These are phyloP conservation scores for Earliella scabrosa DNA, from an alignment of 1,284 basidiomycete genomes.

Conservation along the genomic window DNA sequence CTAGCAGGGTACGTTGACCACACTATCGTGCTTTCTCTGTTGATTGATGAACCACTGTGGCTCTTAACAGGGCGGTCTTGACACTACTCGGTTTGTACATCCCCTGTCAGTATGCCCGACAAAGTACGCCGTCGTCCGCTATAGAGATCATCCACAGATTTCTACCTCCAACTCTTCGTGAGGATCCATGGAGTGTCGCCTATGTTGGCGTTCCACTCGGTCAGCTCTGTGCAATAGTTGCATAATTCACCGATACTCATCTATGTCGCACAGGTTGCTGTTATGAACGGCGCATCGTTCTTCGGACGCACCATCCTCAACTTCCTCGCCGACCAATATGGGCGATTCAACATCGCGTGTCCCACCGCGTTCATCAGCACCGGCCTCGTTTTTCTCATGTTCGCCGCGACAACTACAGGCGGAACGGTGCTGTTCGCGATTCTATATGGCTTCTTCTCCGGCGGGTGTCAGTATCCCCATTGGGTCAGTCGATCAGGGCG, in stretches of 20 bases:
- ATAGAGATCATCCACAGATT: constrained; percentile 36
- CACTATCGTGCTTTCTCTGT: too few relatives aligned
- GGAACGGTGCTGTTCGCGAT: constrained; percentile 22
- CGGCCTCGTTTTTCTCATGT: constrained; percentile 23
- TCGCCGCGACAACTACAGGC: constrained; percentile 16
- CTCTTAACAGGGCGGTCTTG: not conserved
- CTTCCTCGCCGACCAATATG: constrained; percentile 19
- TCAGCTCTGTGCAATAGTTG: constrained; percentile 29
- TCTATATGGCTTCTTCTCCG: constrained; percentile 30
- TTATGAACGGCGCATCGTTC: constrained; percentile 20
- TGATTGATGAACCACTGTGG: too few relatives aligned
- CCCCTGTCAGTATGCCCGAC: not conserved
- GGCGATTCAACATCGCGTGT: constrained; percentile 23
- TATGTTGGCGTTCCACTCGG: constrained; percentile 49
- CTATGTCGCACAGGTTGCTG: constrained; percentile 19
- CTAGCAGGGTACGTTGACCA: too few relatives aligned
- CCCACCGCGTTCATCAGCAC: constrained; percentile 7
- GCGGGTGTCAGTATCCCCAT: constrained; percentile 16
- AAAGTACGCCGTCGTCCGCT: not conserved
- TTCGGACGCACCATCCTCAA: constrained; percentile 21
- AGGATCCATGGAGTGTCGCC: constrained; percentile 42
- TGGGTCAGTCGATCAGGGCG: too few relatives aligned
- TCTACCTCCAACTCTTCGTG: constrained; percentile 55
- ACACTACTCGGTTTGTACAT: not conserved
- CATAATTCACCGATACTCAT: not conserved